Conservation (phyloP, 331 rosid genomes). For the Stylosanthes scabra region DNA sequence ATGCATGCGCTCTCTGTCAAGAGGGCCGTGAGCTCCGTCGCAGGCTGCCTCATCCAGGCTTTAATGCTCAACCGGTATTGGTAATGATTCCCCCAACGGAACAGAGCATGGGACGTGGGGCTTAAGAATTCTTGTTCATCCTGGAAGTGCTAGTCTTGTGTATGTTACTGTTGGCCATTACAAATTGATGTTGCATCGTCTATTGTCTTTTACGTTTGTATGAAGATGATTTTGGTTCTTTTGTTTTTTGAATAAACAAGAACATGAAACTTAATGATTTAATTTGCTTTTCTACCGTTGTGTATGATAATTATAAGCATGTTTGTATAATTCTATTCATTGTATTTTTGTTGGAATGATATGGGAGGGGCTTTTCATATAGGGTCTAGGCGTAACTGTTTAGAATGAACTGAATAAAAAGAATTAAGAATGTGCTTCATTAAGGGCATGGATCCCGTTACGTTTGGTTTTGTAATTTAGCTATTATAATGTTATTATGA, state of each 20-base stretch:
- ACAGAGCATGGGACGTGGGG: conserved; percentile 86
- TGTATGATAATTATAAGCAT: conserved; percentile 15
- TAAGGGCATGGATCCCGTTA: background rate
- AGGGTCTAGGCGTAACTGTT: conserved; percentile 13
- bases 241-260: conserved; percentile 36
- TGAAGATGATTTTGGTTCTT: conserved; percentile 31
- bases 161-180: conserved; percentile 32
- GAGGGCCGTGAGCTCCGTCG: conserved; percentile 99
- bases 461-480: conserved; percentile 9
- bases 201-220: conserved; percentile 5
- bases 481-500: background rate
- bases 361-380: conserved; percentile 19
- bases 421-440: background rate
- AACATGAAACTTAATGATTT: conserved; percentile 26
- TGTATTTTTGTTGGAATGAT: background rate
- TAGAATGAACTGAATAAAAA: conserved; percentile 14
- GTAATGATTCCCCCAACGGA: conserved; percentile 88
- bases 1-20: conserved; percentile 90
- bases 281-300: conserved; percentile 27
- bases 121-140: conserved; percentile 32
- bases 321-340: background rate
- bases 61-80: conserved; percentile 76
- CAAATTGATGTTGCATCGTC: conserved; percentile 30
- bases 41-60: conserved; percentile 88
- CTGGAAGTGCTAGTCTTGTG: conserved; percentile 33